These are phyloP conservation scores for Metschnikowia colocasiae DNA, from an alignment of 805 yeast genomes.

Conservation along the genomic window DNA sequence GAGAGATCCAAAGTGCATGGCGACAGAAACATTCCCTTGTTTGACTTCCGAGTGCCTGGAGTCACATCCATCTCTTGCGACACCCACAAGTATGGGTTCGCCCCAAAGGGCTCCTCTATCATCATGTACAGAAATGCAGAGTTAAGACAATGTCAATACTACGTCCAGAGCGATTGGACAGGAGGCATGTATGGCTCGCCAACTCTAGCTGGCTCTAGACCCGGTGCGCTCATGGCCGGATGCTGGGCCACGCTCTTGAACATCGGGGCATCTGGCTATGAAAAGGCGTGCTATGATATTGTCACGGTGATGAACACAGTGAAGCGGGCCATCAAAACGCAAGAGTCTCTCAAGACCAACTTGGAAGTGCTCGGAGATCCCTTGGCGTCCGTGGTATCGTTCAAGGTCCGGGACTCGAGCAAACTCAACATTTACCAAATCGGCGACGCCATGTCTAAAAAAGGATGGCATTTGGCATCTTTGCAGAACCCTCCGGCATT, in stretches of 20 bases:
- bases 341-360: conserved; percentile 46
- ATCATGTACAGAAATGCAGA: conserved; percentile 77
- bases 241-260: conserved; percentile 92
- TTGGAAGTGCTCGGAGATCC: conserved; percentile 84
- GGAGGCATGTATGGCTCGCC: conserved; percentile 98
- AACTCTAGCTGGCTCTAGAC: conserved; percentile 93
- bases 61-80: conserved; percentile 99
- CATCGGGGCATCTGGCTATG: conserved; percentile 84
- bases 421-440: conserved; percentile 66
- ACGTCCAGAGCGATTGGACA: conserved; percentile 76
- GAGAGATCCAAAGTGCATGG: conserved; percentile 53
- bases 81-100: conserved; percentile 98
- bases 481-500: conserved; percentile 88
- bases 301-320: conserved; percentile 60
- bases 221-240: conserved; percentile 96
- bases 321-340: conserved; percentile 42
- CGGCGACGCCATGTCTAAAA: conserved; percentile 61
- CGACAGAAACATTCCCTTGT: conserved; percentile 42
- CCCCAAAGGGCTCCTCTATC: conserved; percentile 93
- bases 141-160: conserved; percentile 79
- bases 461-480: conserved; percentile 88
- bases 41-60: conserved; percentile 81
- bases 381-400: conserved; percentile 73
- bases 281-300: conserved; percentile 60
- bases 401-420: conserved; percentile 44